A percentile compares a stretch with the other conserved stretches of the same genome.
These are phyloP conservation scores for Phyllosticta citriasiana DNA, from an alignment of 2,329 filamentous ascomycete species.

Conservation along the genomic window DNA sequence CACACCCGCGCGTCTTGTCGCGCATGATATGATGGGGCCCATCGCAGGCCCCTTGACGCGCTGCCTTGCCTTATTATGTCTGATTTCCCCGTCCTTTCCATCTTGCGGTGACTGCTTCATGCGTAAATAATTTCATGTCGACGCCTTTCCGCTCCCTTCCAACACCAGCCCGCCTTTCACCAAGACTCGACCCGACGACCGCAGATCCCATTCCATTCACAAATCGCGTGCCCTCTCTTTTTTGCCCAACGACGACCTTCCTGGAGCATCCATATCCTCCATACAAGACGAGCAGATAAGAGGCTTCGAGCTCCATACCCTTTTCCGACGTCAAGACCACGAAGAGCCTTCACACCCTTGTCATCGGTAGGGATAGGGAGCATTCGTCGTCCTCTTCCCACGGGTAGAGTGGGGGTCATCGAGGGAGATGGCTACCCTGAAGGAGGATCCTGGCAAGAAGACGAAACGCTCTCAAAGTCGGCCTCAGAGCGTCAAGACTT, in stretches of 20 bases:
- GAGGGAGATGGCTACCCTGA: slow-evolving; percentile 3
- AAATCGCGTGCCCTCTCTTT: too few relatives aligned
- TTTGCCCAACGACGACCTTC: too few relatives aligned
- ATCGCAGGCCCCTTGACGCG: neutral
- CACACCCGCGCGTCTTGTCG: slow-evolving; percentile 2
- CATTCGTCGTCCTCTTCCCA: neutral
- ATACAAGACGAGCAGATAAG: neutral
- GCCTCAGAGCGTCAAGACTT: slow-evolving; percentile 25
- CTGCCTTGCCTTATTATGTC: neutral
- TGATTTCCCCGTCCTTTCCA: neutral
- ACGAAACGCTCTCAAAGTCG: slow-evolving; percentile 9
- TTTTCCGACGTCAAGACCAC: too few relatives aligned
- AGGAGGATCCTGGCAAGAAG: slow-evolving; percentile 1
- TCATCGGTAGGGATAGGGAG: neutral
- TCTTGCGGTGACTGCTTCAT: neutral
- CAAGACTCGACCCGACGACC: neutral
- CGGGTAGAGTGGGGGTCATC: neutral
- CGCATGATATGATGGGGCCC: neutral
- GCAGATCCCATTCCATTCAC: neutral
- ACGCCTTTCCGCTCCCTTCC: neutral
- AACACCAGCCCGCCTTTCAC: neutral
- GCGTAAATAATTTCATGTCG: neutral
- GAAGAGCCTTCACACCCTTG: neutral
- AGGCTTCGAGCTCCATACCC: neutral
- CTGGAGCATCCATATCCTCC: neutral